Evolutionary conservation across 129 eudicot species (phyloP).

Genomic region (Logfia minima): DNA sequence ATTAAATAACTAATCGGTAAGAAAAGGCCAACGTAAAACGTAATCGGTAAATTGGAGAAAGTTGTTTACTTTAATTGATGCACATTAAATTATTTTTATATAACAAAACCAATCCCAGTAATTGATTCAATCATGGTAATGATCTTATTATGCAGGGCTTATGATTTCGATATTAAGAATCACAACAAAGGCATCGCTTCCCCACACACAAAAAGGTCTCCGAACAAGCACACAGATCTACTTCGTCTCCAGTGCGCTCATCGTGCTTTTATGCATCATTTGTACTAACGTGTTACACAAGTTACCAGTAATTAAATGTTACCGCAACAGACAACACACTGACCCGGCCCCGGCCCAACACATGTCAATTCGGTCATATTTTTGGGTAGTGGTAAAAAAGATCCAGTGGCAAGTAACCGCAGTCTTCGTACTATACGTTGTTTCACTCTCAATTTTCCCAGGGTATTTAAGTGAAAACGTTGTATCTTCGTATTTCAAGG

Average conservation of each 20-base stretch:
- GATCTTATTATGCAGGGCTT: no score
- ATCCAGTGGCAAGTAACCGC: not conserved
- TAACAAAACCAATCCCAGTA: no score
- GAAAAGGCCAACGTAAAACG: no score
- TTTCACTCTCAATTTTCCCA: not conserved
- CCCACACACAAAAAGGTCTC: not conserved
- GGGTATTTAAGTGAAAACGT: not conserved
- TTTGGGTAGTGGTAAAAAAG: not conserved
- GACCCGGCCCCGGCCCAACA: not conserved
- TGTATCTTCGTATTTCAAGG: not conserved
- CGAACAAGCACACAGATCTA: not conserved
- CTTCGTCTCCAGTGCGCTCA: not conserved
- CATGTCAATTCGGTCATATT: not conserved
- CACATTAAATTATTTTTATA: no score
- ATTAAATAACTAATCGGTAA: no score
- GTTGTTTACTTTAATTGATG: no score
- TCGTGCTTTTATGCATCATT: not conserved
- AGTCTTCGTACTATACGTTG: not conserved
- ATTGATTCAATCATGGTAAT: no score
- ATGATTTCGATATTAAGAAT: no score
- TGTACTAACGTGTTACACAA: not conserved
- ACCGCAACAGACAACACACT: not conserved
- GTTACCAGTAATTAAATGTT: not conserved
- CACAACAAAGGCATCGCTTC: not conserved
- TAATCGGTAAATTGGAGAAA: no score